A percentile compares a stretch with the other conserved stretches of the same genome.
Conservation (phyloP, 768 basidiomycete species). For the Leucocoprinus birnbaumii region DNA sequence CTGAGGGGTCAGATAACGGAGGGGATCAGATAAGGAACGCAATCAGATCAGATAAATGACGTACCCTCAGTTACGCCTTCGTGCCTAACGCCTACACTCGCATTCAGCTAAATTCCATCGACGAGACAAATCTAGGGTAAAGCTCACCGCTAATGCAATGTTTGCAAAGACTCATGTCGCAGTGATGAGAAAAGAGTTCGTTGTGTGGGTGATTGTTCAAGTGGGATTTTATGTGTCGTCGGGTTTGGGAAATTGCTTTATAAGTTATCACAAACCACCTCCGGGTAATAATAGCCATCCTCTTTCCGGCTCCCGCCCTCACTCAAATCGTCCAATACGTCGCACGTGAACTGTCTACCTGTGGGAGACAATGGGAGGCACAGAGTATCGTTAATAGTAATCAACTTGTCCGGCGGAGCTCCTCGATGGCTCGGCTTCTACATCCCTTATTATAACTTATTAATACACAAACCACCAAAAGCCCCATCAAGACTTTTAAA, state of each 20-base stretch:
- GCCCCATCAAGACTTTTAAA: neutral
- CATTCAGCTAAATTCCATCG: neutral
- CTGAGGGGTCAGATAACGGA: slow-evolving; percentile 27
- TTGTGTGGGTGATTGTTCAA: no score
- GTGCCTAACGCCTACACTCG: slow-evolving; percentile 42
- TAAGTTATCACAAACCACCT: no score
- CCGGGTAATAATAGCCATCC: no score
- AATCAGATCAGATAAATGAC: neutral
- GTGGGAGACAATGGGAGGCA: no score
- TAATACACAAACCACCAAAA: neutral
- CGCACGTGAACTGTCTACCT: no score
- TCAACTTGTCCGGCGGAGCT: no score
- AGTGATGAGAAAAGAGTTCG: neutral
- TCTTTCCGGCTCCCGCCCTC: no score
- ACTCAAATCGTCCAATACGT: no score
- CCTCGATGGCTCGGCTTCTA: no score
- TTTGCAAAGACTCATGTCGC: slow-evolving; percentile 37
- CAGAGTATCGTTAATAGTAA: no score
- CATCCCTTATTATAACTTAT: neutral
- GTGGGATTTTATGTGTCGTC: no score
- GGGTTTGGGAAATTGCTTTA: no score
- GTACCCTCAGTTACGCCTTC: slow-evolving; percentile 46
- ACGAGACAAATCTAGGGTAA: neutral
- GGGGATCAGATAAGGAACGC: neutral
- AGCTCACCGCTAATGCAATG: slow-evolving; percentile 50